These are phyloP conservation scores for Leptomonas seymouri DNA, from an alignment of 208 protist genomes.

Conservation along the genomic window DNA sequence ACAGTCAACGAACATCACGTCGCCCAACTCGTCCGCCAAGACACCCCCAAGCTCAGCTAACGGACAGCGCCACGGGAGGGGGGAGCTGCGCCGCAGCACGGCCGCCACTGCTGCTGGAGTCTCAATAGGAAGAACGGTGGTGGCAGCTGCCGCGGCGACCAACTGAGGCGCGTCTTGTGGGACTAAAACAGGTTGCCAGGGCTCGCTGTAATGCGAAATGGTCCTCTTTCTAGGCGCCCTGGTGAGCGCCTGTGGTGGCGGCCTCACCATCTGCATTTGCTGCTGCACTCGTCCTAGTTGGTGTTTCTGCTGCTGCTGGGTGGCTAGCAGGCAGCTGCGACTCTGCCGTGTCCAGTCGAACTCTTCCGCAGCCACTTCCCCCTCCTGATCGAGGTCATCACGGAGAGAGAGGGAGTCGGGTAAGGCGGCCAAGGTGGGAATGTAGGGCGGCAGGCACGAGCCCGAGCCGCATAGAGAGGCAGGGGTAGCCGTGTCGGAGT, in stretches of 20 bases:
- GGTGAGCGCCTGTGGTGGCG: not conserved
- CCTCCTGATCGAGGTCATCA: slow-evolving; percentile 3
- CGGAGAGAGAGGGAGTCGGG: not conserved
- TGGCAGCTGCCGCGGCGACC: not conserved
- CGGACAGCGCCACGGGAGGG: not conserved
- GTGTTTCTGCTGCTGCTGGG: slow-evolving; percentile 1
- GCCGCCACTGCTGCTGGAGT: not conserved
- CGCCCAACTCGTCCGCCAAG: slow-evolving; percentile 24
- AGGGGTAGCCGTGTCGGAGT: slow-evolving; percentile 17
- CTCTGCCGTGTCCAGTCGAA: not conserved
- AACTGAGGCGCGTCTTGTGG: not conserved
- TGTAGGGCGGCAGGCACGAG: not conserved
- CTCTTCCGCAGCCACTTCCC: not conserved
- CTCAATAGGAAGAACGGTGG: not conserved
- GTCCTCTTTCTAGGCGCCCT: slow-evolving; percentile 11
- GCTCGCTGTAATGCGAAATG: slow-evolving; percentile 26
- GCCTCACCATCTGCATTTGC: not conserved
- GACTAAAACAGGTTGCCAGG: slow-evolving; percentile 33
- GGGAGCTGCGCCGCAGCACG: not conserved
- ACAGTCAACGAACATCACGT: slow-evolving; percentile 25
- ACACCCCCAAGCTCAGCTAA: not conserved
- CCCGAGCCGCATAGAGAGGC: not conserved
- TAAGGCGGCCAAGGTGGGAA: not conserved
- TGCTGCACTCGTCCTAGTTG: not conserved
- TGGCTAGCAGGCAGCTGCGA: slow-evolving; percentile 7